These are phyloP conservation scores for Spathaspora girioi DNA, from an alignment of 805 yeast genomes.

Conservation along the genomic window DNA sequence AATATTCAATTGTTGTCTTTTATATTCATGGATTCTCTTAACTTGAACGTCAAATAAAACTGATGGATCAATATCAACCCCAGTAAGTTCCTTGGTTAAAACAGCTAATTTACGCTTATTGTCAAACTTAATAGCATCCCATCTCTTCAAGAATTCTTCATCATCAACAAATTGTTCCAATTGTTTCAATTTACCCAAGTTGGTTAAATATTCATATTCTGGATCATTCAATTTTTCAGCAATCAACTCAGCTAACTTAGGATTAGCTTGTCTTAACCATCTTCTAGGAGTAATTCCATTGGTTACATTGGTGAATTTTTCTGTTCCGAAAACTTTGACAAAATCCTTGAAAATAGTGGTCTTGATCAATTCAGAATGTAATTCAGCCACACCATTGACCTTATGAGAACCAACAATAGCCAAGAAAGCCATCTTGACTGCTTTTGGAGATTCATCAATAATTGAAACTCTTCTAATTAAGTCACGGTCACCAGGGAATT, in stretches of 20 bases:
- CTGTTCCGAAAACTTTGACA: slow-evolving; percentile 75
- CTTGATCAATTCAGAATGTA: slow-evolving; percentile 86
- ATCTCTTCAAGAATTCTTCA: slow-evolving; percentile 57
- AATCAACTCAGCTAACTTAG: slow-evolving; percentile 70
- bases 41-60: slow-evolving; percentile 90
- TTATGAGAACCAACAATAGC: slow-evolving; percentile 91
- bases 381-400: slow-evolving; percentile 94
- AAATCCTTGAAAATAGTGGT: slow-evolving; percentile 90
- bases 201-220: slow-evolving; percentile 61
- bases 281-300: slow-evolving; percentile 96
- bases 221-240: slow-evolving; percentile 64
- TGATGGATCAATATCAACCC: slow-evolving; percentile 63
- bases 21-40: slow-evolving; percentile 92
- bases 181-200: slow-evolving; percentile 62
- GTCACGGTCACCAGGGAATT: slow-evolving; percentile 72
- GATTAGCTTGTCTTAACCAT: slow-evolving; percentile 94
- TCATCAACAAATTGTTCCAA: slow-evolving; percentile 69
- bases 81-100: slow-evolving; percentile 62
- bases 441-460: slow-evolving; percentile 75
- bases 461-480: slow-evolving; percentile 71
- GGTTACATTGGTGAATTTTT: slow-evolving; percentile 87
- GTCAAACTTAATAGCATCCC: slow-evolving; percentile 68
- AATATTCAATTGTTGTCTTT: slow-evolving; percentile 90
- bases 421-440: slow-evolving; percentile 86
- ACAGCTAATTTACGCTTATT: slow-evolving; percentile 68